Base-by-base conservation (phyloP, 352 stramenopile species). In the Pythium myriotylum region DNA sequence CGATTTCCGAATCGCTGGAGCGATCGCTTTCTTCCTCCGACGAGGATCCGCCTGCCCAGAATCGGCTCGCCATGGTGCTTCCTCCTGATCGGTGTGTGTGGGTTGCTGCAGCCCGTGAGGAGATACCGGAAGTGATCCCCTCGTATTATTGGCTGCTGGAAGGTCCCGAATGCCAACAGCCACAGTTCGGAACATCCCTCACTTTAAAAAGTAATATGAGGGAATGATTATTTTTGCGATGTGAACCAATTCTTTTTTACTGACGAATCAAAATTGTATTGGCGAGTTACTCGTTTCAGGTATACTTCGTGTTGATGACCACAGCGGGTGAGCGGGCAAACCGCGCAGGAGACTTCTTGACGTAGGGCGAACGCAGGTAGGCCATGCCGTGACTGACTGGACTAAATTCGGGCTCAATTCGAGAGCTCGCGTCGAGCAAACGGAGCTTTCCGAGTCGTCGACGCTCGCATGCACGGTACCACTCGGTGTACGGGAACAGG, bases 31-130 rank as follows among this genome's bases (percentile, higher is more conserved):
- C 84, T 57, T 89, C 84, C 59, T 89, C 81, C 51, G 83, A 91
- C 59, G 85, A 91, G 27, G 83, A 92, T 1, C 81, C 83, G 33
- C 78, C 83, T 57, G 79, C 86, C 86, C 86, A 94, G 77, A 94
- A 94, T 65, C 83, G 75, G 60, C 86, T 94, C 68, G 84, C 84
- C 82, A 92, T 94, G 54, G 27, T 74, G 37, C 4, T 48, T 35
- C 1, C 20, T 37, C 26, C 26, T 39, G 26, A 26, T 16, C 26
- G 49, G 45, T 53, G 26, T 35, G 29, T 26, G 20, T 26, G 41
- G 26, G 24, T 57, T 51, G 45, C 53, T 47, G 37, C 50, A 19
- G 35, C 23, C 32, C 13, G 43, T 54, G 47, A 54, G 23, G 13
- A 39, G 47, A 39, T 40, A 39, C 14, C 23, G 22, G 46, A 39